Evolutionary conservation across 2,329 filamentous ascomycete genomes (phyloP), one percentile per base, ranked within the genome.

Genomic region (Aureobasidium leucospermi): DNA sequence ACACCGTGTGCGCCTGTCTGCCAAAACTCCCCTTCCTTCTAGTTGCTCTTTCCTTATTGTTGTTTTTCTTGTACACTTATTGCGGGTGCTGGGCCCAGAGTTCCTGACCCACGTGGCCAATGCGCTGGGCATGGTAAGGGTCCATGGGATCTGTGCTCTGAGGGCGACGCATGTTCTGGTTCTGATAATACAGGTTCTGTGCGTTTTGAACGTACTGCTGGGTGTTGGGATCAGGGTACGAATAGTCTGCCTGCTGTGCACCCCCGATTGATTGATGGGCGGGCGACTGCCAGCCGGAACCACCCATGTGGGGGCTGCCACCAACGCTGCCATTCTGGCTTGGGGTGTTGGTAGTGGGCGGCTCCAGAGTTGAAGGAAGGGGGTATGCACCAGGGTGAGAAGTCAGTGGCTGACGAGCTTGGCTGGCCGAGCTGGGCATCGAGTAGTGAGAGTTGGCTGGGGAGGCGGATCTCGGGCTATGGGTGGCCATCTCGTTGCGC

Each of bases 221-320:
- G 62, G 86, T 87, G 29, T 77, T 78, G 4, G 84, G 83, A 66
- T 96, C 90, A 0, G 90, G 88, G 66, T 96, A 95, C 7, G 87
- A 85, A 69, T 95, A 96, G 63, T 90, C 92, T 63, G 79, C 79
- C 42, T 68, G 66, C 31, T 66, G 66, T 52, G 91, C 88, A 8
- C 88, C 87, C 9, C 87, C 85, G 65, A 90, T 85, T 34, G 82
- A 81, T 64, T 85, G 83, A 65, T 92, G 88, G 2, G 86, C 84
- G 4, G 91, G 91, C 4, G 91, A 95, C 65, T 90, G 88, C 92
- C 93, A 96, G 58, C 89, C 88, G 63, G 90, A 81, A 62, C 81
- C 85, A 63, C 77, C 66, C 85, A 96, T 90, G 73, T 96, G 92
- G 53, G 93, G 92, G 72, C 91, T 96, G 57, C 89, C 88, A 60